A percentile compares a stretch with the other conserved stretches of the same genome.
phyloP scores from a whole-genome alignment of 2,329 filamentous ascomycete genomes.

The Fusarium udum region DNA sequence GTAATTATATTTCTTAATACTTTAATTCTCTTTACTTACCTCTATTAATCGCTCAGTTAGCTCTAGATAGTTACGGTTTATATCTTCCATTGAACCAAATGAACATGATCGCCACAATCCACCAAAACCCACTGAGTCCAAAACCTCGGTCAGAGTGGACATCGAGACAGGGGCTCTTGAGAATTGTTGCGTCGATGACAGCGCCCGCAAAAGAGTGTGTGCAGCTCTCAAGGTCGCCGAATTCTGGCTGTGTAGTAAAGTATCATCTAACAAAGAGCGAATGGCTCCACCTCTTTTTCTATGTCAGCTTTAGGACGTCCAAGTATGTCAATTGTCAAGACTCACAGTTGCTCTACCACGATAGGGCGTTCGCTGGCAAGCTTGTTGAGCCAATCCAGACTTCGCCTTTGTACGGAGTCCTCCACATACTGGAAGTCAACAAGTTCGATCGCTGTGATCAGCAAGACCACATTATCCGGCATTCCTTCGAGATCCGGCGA shows the following conservation, averaged over 20 bases:
- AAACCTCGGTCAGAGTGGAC: conserved; percentile 59
- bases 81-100: conserved; percentile 54
- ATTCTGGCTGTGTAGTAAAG: conserved; percentile 71
- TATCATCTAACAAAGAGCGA: conserved; percentile 66
- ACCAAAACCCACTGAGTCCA: conserved; percentile 70
- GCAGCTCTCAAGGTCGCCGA: conserved; percentile 67
- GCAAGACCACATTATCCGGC: conserved; percentile 69
- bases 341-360: conserved; percentile 69
- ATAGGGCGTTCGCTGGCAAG: conserved; percentile 63
- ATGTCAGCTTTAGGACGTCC: neutral
- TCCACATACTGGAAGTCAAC: conserved; percentile 74
- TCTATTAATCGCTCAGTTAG: conserved; percentile 70
- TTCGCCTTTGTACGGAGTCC: conserved; percentile 68
- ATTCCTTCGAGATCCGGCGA: conserved; percentile 53
- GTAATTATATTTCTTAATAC: neutral
- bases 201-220: conserved; percentile 66
- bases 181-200: conserved; percentile 65
- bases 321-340: conserved; percentile 10
- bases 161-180: conserved; percentile 58
- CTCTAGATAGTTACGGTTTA: conserved; percentile 51
- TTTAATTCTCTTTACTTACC: conserved; percentile 50
- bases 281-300: conserved; percentile 62
- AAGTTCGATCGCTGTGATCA: conserved; percentile 70
- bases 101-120: conserved; percentile 70
- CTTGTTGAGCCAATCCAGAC: conserved; percentile 67